Base-by-base conservation (phyloP, 805 yeast genomes). In the Schizosaccharomyces octosporus region DNA sequence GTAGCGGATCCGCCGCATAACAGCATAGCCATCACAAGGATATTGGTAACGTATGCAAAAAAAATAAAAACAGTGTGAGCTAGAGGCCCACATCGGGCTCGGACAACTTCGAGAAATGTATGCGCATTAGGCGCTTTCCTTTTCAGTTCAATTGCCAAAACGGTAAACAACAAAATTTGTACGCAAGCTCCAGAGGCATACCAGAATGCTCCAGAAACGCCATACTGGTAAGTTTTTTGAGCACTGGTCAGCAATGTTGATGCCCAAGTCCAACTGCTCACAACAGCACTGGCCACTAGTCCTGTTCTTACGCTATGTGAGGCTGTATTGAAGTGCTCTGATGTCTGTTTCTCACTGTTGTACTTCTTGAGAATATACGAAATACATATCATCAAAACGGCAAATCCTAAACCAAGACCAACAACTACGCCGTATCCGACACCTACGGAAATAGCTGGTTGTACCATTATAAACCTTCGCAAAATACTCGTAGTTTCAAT, bases 251-350 rank as follows among this genome's bases (percentile, higher is more conserved):
- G 74, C 59, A 85, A 72, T 1, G 94, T 85, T 2, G 87, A 86
- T n/a, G 85, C 85, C 88, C 88, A 83, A 9, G 96, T 87, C 97
- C 97, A 89, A 7, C 90, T 82, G 13, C 90, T 82, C 7, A 88
- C 95, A 39, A 89, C 96, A 6, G 95, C 95, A 6, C 95, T 82
- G 4, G 90, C 82, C 64, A 87, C 83, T 65, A 89, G 75, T 59
- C 93, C 93, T 0, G 90, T 82, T 66, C 84, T 85, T 54, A 89
- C 94, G 3, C 87, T 76, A 69, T 95, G 79, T 65, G 95, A 95
- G 43, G 96, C 95, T 4, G 96, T 88, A 2, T 94, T 81, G 66
- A 89, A 89, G 69, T 88, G 95, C 73, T 89, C 97, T 3, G 96
- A 88, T 5, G 95, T 87, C 72, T 87, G 83, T 62, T 85, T 78